Evolutionary conservation across 2,329 filamentous ascomycete species (phyloP), one percentile per base, ranked within the genome.

Genomic region (Xylaria sp.): DNA sequence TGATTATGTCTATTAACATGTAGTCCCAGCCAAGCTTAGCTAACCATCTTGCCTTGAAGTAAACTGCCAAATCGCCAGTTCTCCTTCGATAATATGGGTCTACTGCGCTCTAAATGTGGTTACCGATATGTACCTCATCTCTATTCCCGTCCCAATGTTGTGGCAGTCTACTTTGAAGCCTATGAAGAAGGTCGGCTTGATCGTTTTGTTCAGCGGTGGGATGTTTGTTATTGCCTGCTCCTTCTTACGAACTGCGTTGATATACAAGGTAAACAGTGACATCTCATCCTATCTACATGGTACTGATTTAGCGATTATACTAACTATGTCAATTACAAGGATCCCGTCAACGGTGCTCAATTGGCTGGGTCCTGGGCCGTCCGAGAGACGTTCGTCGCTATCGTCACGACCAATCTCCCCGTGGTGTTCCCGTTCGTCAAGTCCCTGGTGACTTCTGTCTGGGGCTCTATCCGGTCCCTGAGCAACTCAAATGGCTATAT

Each of bases 121-220:
- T 1, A 86, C 82, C 1, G 83, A 86, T 57, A 48, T 84, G 0
- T 86, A 85, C 58, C 73, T 86, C 13, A 78, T 85, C 47, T 75
- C 76, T 24, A 84, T 86, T 20, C 82, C 82, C 0, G 70, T 83
- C 9, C 82, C 82, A 1, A 79, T 84, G 68, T 66, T 77, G 0
- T 77, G 71, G 70, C 64, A 69, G 43, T 70, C 74, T 1, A 69
- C 60, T 4, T 63, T 77, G 49, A 66, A 64, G 2, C 62, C 63
- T 20, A 39, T 59, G 2, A 74, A 74, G 50, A 77, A 76, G 57
- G 55, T 69, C 5, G 71, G 68, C 0, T 66, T 69, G 0, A 72
- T 66, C 0, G 52, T 71, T 2, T 63, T 76, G 0, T 68, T 76
- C 18, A 67, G 73, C 0, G 68, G 68, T 0, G 73, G 74, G 4